Conservation (phyloP, 2,329 filamentous ascomycete species). For the Diaporthe ampelina region DNA sequence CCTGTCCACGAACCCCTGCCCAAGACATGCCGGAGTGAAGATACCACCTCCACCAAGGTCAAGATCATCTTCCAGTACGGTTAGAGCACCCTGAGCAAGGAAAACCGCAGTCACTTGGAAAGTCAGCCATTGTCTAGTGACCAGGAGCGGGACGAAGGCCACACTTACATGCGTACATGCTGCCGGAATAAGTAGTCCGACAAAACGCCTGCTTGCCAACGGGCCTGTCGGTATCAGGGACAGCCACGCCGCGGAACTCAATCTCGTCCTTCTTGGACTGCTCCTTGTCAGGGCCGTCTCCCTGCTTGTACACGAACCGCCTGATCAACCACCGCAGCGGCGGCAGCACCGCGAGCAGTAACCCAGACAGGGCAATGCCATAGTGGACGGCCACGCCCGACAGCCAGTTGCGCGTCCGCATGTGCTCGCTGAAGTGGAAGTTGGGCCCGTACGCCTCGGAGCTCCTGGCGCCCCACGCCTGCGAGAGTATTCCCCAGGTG, state of each 20-base stretch:
- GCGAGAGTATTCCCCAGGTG: conserved; percentile 72
- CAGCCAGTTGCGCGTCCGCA: conserved; percentile 64
- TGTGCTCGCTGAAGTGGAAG: conserved; percentile 71
- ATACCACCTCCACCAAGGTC: conserved; percentile 73
- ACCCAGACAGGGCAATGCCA: conserved; percentile 56
- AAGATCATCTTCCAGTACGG: conserved; percentile 74
- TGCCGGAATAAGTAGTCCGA: conserved; percentile 69
- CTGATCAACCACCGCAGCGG: conserved; percentile 61
- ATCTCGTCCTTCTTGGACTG: conserved; percentile 69
- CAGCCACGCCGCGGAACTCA: conserved; percentile 74
- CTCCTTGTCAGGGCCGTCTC: conserved; percentile 67
- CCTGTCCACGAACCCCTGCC: conserved; percentile 75
- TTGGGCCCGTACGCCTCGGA: conserved; percentile 71
- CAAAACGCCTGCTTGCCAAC: conserved; percentile 65
- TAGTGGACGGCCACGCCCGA: conserved; percentile 66
- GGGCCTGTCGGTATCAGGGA: conserved; percentile 63
- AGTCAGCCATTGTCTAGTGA: conserved; percentile 36
- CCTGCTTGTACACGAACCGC: conserved; percentile 64
- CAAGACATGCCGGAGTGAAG: conserved; percentile 80
- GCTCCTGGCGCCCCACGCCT: conserved; percentile 55
- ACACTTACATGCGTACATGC: conserved; percentile 74
- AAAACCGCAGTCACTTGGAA: conserved; percentile 74
- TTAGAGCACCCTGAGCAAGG: conserved; percentile 74
- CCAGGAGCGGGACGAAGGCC: neutral
- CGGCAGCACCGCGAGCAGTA: conserved; percentile 60